phyloP scores from a whole-genome alignment of 495 filamentous ascomycete species.

The Xylaria scruposa region DNA sequence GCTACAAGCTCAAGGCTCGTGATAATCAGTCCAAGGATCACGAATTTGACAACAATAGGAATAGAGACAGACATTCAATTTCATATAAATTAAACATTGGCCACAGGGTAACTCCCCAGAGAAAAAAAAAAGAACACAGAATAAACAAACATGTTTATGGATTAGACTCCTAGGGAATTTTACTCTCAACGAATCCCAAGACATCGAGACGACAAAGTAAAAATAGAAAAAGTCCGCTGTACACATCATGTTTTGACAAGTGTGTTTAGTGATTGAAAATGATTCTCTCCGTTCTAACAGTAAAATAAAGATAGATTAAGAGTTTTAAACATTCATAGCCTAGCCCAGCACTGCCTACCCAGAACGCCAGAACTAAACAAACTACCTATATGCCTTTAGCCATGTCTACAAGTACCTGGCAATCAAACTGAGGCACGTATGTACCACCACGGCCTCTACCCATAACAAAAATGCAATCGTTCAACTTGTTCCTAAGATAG shows the following conservation, averaged over 20 bases:
- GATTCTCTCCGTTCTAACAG: neutral
- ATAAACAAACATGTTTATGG: neutral
- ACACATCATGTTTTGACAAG: neutral
- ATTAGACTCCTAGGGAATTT: no score
- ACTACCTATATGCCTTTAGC: neutral
- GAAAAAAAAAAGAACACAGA: neutral
- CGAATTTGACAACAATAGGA: neutral
- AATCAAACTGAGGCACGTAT: neutral
- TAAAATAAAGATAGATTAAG: neutral
- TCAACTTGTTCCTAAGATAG: neutral
- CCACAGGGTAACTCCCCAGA: no score
- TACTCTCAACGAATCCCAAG: no score
- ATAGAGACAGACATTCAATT: neutral
- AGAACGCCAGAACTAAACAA: neutral
- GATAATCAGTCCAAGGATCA: no score
- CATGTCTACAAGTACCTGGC: neutral
- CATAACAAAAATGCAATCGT: neutral
- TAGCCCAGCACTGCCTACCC: neutral
- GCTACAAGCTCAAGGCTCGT: neutral
- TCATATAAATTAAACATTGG: neutral
- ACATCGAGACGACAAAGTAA: neutral
- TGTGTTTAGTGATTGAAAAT: neutral
- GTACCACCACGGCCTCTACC: neutral
- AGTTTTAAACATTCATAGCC: neutral
- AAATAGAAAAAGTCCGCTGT: neutral